Base-by-base conservation (phyloP, 306 rosid species). In the Corylus heterophylla region DNA sequence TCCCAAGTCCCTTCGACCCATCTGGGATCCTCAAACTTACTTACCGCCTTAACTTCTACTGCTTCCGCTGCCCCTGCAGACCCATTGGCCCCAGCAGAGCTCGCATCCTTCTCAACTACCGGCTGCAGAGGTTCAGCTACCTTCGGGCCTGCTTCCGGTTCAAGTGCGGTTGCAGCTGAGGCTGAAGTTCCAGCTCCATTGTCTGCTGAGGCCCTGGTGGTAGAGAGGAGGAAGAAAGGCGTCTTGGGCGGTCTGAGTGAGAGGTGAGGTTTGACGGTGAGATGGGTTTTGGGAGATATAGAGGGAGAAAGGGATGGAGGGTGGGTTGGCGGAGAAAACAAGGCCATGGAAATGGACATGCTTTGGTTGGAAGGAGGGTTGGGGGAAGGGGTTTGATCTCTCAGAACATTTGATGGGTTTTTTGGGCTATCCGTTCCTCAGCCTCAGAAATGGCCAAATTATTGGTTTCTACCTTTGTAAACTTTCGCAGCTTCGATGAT, bases 1-100 rank as follows among this genome's bases (percentile, higher is more conserved):
- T 95, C 96, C 98, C 98, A 95, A n/a, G 96, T 91, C 73, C 98
- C 98, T 55, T 75, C 84, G 35, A 91, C 83, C 98, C 98, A 95
- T 78, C 79, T 91, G 5, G 92, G 84, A 56, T 95, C 90, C 73
- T 82, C 84, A 75, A 92, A 95, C 56, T 78, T 80, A 7, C 12
- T 51, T 4, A 78, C 77, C 49, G 71, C 79, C 80, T 81, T 77
- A 25, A 80, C 89, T 81, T 89, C 89, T 69, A 54, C 79, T 5
- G 79, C 48, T 67, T 42, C 85, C 59, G 52, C 80, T 0, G 83
- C 64, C 61, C 79, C 87, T 58, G 66, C 76, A 45, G 89, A 85
- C 44, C 94, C 98, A 83, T 91, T 92, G 48, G 84, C 63, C 48
- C 83, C 93, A 3, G 73, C 78, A 35, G 89, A 75, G 55, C 48